Percentiles rank a stretch among this genome's conserved stretches.
Evolutionary conservation across 495 filamentous ascomycete genomes (phyloP).

Genomic region (Hypoxylon crocopeplum): DNA sequence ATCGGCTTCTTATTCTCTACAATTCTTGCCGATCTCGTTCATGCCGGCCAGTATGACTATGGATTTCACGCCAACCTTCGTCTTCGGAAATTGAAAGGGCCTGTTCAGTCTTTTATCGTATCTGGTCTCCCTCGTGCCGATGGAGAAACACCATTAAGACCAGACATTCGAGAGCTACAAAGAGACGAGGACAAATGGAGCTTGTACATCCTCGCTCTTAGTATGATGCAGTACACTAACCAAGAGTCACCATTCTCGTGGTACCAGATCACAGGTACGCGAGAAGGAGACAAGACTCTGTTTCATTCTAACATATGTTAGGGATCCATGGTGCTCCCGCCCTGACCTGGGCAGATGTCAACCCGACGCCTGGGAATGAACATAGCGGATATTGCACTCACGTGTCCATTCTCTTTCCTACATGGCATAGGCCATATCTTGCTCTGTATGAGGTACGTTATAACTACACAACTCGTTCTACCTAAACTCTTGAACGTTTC

Average conservation of each 20-base stretch:
- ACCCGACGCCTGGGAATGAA: slow-evolving; percentile 51
- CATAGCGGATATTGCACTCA: slow-evolving; percentile 70
- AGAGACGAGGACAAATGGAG: slow-evolving; percentile 64
- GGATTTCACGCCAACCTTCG: slow-evolving; percentile 44
- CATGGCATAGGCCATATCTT: slow-evolving; percentile 78
- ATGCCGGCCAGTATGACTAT: slow-evolving; percentile 47
- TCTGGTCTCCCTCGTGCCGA: slow-evolving; percentile 33
- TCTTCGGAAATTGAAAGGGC: slow-evolving; percentile 27
- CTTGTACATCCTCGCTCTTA: slow-evolving; percentile 63
- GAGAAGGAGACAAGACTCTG: slow-evolving; percentile 1
- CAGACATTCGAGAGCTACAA: slow-evolving; percentile 64
- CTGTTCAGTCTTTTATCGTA: slow-evolving; percentile 38
- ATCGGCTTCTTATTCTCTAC: slow-evolving; percentile 14
- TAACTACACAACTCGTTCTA: not conserved
- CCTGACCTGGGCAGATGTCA: slow-evolving; percentile 63
- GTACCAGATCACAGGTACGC: slow-evolving; percentile 66
- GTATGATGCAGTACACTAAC: slow-evolving; percentile 59
- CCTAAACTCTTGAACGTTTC: not conserved
- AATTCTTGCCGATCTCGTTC: slow-evolving; percentile 14
- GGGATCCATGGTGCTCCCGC: slow-evolving; percentile 72
- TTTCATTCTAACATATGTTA: slow-evolving; percentile 37
- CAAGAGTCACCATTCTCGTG: slow-evolving; percentile 62
- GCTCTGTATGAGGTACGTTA: slow-evolving; percentile 66
- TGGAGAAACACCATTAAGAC: slow-evolving; percentile 39
- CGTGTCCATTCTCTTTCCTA: slow-evolving; percentile 67